Percentiles rank a stretch among this genome's conserved stretches.
phyloP scores from a whole-genome alignment of 345 rosid species.

The Garcia nutans region DNA sequence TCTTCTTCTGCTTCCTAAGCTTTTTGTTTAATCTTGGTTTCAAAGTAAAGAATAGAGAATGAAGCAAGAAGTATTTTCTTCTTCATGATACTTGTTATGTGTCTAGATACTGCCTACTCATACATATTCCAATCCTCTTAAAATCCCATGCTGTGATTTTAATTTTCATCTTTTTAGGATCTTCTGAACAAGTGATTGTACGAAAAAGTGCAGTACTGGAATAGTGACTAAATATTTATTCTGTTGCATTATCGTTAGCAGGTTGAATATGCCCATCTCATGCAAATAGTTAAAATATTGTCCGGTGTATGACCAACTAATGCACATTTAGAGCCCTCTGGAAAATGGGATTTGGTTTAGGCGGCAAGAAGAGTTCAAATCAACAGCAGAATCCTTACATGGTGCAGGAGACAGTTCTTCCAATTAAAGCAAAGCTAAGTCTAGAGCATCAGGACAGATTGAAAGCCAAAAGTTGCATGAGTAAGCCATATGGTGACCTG shows the following conservation, averaged over 20 bases:
- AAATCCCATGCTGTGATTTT: not conserved
- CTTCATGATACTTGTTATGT: not conserved
- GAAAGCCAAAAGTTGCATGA: conserved; percentile 24
- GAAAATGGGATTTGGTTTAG: conserved; percentile 38
- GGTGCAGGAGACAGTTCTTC: conserved; percentile 37
- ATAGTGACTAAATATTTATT: not conserved
- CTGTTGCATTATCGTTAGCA: conserved; percentile 7
- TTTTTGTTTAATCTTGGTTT: not conserved
- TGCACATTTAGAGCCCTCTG: conserved; percentile 5
- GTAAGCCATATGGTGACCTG: conserved; percentile 15
- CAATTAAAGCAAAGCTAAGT: conserved; percentile 24
- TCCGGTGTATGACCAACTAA: conserved; percentile 28
- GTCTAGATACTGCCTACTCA: not conserved
- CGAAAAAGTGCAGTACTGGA: not conserved
- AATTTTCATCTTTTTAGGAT: not conserved
- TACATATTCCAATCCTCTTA: not conserved
- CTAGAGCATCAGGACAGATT: conserved; percentile 37
- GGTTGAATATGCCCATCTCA: conserved; percentile 15
- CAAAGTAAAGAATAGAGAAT: not conserved
- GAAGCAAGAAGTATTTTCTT: not conserved
- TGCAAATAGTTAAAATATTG: conserved; percentile 20
- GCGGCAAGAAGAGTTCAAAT: conserved; percentile 37
- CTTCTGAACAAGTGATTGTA: not conserved
- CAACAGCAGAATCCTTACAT: conserved; percentile 32
- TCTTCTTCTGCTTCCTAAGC: not conserved